These are phyloP conservation scores for Madurella mycetomatis DNA, from an alignment of 2,329 filamentous ascomycete species.

Conservation along the genomic window DNA sequence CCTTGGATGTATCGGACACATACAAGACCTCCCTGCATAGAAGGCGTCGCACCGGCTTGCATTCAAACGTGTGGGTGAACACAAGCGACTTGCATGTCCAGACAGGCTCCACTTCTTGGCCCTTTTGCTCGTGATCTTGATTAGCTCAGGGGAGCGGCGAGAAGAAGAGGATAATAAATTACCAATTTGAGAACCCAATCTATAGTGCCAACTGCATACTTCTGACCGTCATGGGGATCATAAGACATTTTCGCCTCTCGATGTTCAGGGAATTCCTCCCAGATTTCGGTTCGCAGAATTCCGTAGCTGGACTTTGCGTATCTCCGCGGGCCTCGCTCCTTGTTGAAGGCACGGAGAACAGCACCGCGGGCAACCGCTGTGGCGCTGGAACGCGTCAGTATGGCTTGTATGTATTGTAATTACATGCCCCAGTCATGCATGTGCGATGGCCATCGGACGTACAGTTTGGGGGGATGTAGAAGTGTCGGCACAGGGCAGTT, in stretches of 20 bases:
- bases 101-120: slow-evolving; percentile 8
- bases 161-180: neutral
- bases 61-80: slow-evolving; percentile 15
- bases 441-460: neutral
- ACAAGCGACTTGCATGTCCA: slow-evolving; percentile 12
- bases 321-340: slow-evolving; percentile 26
- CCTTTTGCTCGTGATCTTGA: neutral
- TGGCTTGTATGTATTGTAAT: no score
- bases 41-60: slow-evolving; percentile 1
- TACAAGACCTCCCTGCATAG: slow-evolving; percentile 22
- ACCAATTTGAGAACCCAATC: slow-evolving; percentile 25
- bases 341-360: slow-evolving; percentile 29
- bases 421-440: neutral
- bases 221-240: slow-evolving; percentile 18
- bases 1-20: slow-evolving; percentile 17
- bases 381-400: slow-evolving; percentile 13
- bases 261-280: slow-evolving; percentile 14
- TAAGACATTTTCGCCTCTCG: slow-evolving; percentile 1
- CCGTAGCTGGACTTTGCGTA: slow-evolving; percentile 30
- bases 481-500: slow-evolving; percentile 3
- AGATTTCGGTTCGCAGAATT: slow-evolving; percentile 22
- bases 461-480: slow-evolving; percentile 2
- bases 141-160: neutral
- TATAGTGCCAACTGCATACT: slow-evolving; percentile 25
- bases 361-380: slow-evolving; percentile 31